Conservation (phyloP, 306 rosid species). For the Hippophae rhamnoides region DNA sequence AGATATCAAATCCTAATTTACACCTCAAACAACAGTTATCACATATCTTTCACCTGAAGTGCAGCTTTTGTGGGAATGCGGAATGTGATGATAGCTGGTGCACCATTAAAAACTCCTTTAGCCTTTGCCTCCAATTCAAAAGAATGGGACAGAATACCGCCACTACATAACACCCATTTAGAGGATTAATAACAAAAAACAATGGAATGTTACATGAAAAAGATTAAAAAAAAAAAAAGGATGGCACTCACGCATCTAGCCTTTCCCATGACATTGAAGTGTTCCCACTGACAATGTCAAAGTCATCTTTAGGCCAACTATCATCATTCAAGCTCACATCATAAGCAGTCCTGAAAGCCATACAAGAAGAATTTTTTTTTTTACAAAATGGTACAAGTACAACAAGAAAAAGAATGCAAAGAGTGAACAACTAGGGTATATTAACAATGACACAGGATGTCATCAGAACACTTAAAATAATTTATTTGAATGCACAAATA, state of each 20-base stretch:
- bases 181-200: constrained; percentile 1
- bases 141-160: constrained; percentile 62
- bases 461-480: too few species aligned
- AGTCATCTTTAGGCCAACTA: constrained; percentile 64
- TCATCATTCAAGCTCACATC: constrained; percentile 76
- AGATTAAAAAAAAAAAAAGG: not conserved
- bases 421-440: too few species aligned
- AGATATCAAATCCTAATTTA: too few species aligned
- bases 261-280: constrained; percentile 84
- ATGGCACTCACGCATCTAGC: constrained; percentile 77
- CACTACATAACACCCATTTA: constrained; percentile 37
- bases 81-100: constrained; percentile 78
- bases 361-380: not conserved
- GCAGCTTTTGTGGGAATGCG: constrained; percentile 85
- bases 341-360: constrained; percentile 63
- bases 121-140: constrained; percentile 82
- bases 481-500: too few species aligned
- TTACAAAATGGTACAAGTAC: too few species aligned
- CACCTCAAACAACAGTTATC: too few species aligned
- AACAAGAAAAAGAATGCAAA: too few species aligned
- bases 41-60: constrained; percentile 44
- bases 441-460: too few species aligned
- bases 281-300: constrained; percentile 58
- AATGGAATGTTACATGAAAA: not conserved
- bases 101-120: constrained; percentile 54